Base-by-base conservation (phyloP, 768 basidiomycete species). In the Pluteus cervinus region DNA sequence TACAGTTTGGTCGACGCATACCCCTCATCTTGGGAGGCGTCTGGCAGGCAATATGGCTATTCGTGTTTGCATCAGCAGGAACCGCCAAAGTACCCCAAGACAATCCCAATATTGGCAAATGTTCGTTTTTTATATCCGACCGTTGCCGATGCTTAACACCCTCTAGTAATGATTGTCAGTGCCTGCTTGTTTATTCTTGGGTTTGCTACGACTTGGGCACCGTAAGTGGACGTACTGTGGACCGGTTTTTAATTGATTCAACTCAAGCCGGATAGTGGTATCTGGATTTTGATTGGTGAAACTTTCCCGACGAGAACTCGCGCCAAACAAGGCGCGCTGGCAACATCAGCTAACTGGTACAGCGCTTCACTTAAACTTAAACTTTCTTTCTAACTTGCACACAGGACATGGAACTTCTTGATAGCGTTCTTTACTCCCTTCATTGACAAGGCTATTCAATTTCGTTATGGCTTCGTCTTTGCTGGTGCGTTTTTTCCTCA, bases 381-480 rank as follows among this genome's bases (percentile, higher is more conserved):
- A n/a, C 24, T 36, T 24, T 18, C 33, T 31, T 41, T 9, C 2
- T 42, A n/a, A 1, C 12, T 7, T 14, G 8, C 29, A 21, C 22
- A 6, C 20, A 58, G 69, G 74, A 54, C 72, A 3, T 83, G 73
- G 74, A 80, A 81, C 53, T 81, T 82, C 65, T 61, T 82, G 24
- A 60, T 84, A 38, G 81, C 79, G 0, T 86, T 85, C 70, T 83
- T 83, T 63, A 85, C 82, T n/a, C 81, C 83, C 0, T 81, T 83
- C 57, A 85, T 86, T 51, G 63, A 62, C 3, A 52, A 42, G 14
- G 61, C 66, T 9, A 85, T 85, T 49, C 33, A 54, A 7, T 86
- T 73, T 59, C 56, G 63, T 24, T 85, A 80, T 55, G 83, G 84
- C 4, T 86, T 76, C 53, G 66, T 86, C 25, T 86, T 86, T 52